Evolutionary conservation across 1,284 basidiomycete species (phyloP).

Genomic region (Gastroboletus turbinatus): DNA sequence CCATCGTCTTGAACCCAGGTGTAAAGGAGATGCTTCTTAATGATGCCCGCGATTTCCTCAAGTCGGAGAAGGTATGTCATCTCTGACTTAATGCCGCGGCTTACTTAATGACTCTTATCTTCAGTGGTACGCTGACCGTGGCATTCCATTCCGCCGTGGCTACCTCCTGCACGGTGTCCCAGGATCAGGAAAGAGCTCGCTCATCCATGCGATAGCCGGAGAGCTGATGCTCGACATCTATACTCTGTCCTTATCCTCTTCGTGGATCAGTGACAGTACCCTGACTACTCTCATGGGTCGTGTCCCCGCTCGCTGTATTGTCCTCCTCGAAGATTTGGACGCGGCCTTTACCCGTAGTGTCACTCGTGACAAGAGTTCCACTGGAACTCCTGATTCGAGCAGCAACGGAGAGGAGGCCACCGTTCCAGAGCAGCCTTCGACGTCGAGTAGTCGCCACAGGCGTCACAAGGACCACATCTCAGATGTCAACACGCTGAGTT

Average conservation of each 20-base stretch:
- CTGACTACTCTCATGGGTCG: slow-evolving; percentile 78
- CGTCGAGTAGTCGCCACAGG: slow-evolving; percentile 40
- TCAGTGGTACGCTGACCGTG: slow-evolving; percentile 66
- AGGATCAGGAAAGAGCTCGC: slow-evolving; percentile 78
- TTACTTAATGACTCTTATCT: neutral
- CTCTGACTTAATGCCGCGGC: neutral
- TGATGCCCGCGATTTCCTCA: slow-evolving; percentile 79
- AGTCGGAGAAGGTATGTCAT: slow-evolving; percentile 63
- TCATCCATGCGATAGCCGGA: slow-evolving; percentile 83
- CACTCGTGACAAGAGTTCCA: slow-evolving; percentile 53
- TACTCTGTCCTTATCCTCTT: slow-evolving; percentile 71
- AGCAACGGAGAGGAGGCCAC: slow-evolving; percentile 39
- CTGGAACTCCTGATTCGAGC: slow-evolving; percentile 42
- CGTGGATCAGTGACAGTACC: slow-evolving; percentile 77
- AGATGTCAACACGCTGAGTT: slow-evolving; percentile 76
- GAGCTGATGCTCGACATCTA: slow-evolving; percentile 81
- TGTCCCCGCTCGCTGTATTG: slow-evolving; percentile 79
- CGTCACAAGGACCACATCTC: slow-evolving; percentile 59
- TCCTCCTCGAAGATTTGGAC: slow-evolving; percentile 82
- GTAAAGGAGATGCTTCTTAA: slow-evolving; percentile 82
- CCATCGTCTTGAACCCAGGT: slow-evolving; percentile 77
- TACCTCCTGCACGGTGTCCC: slow-evolving; percentile 82
- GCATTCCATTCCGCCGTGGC: slow-evolving; percentile 81
- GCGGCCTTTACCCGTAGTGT: slow-evolving; percentile 78
- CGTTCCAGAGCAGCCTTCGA: slow-evolving; percentile 31